Evolutionary conservation across 805 yeast genomes (phyloP), one percentile per base, ranked within the genome.

Genomic region (Candida sphagnicola): DNA sequence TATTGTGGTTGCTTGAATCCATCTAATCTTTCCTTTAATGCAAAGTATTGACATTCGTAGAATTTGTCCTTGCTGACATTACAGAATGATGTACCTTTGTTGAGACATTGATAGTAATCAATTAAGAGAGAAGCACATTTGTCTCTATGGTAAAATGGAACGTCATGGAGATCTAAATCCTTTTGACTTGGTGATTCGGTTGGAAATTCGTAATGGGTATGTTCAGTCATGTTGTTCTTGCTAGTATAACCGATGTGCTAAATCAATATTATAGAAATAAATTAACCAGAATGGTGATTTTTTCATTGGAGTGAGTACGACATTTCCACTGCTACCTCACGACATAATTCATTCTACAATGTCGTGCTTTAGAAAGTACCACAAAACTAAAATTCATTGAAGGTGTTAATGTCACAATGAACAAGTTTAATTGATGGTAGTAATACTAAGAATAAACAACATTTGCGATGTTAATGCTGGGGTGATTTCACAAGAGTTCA

Each of bases 71-170:
- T 68, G 34, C 71, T 54, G 26, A 50, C 51, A 29, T 51, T 46
- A 43, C 74, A 68, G 49, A 58, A 68, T 2, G 69, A 59, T 12
- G 65, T 62, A 2, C 74, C 74, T 50, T 67, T 68, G 46, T 61
- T 64, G 37, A 68, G 62, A 47, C 74, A 68, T 44, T 67, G 59
- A 51, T 62, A 67, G 54, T 68, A 67, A 38, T 58, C 51, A 41
- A 68, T 67, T 46, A 65, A 58, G 44, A 59, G 70, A 30, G 67
- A 60, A 24, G 74, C 73, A 54, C 74, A 68, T 36, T 57, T 59
- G 51, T 68, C 74, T 60, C 74, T 65, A 54, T 68, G 52, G 42
- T 65, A 47, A 49, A 67, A 67, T 6, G 74, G 73, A 21, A 68
- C 70, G 36, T 65, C 56, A 41, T 59, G 51, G 19, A 55, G 66